phyloP scores from a whole-genome alignment of 495 filamentous ascomycete species.

The Geoglossum glabrum region DNA sequence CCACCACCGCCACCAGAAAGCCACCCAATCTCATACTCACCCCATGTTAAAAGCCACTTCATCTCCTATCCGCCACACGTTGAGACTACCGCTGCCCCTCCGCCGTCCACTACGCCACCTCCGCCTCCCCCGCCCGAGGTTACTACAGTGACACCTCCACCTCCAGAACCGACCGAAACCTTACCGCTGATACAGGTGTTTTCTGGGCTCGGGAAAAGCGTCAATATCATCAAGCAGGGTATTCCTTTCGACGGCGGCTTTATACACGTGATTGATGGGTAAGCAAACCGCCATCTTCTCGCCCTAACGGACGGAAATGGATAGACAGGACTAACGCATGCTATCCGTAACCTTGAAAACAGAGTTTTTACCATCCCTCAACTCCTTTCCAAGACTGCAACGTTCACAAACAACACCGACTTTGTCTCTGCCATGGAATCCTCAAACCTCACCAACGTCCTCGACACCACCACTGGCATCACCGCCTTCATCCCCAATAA shows the following conservation, averaged over 20 bases:
- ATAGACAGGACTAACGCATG: conserved; percentile 1
- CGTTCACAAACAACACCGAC: conserved; percentile 5
- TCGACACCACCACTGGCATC: conserved; percentile 7
- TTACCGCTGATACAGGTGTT: conserved; percentile 9
- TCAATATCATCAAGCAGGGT: conserved; percentile 16
- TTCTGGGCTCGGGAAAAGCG: conserved; percentile 15
- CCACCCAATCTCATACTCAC: too few relatives aligned
- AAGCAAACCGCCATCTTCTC: conserved; percentile 1
- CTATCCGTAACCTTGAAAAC: neutral
- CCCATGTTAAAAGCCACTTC: too few relatives aligned
- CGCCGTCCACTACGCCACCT: too few relatives aligned
- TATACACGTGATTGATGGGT: conserved; percentile 17
- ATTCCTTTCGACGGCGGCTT: conserved; percentile 17
- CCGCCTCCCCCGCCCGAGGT: too few relatives aligned
- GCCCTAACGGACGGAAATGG: neutral
- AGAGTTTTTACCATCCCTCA: conserved; percentile 25
- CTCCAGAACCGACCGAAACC: neutral
- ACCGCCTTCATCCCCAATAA: conserved; percentile 4
- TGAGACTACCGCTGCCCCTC: too few relatives aligned
- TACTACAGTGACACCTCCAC: too few relatives aligned
- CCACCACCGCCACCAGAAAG: too few relatives aligned
- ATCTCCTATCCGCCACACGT: too few relatives aligned
- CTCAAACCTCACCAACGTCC: conserved; percentile 10
- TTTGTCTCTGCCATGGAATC: conserved; percentile 14
- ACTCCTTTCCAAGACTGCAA: conserved; percentile 21